These are phyloP conservation scores for Neophaeococcomyces aloes DNA, from an alignment of 2,329 filamentous ascomycete species.

Conservation along the genomic window DNA sequence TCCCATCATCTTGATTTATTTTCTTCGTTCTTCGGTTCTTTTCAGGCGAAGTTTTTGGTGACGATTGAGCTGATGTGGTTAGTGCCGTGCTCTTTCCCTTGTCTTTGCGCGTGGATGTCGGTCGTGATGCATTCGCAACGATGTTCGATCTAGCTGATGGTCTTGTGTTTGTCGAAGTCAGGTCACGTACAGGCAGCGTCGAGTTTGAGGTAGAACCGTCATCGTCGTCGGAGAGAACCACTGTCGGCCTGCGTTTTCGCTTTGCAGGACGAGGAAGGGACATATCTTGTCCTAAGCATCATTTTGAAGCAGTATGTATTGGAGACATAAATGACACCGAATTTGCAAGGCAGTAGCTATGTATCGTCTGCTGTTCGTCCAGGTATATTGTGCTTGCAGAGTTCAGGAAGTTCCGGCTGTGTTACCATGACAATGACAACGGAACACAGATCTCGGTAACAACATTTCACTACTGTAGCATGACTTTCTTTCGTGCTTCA, in stretches of 20 bases:
- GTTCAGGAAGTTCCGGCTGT: no score
- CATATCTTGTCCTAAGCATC: not conserved
- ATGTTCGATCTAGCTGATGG: not conserved
- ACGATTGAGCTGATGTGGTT: constrained; percentile 11
- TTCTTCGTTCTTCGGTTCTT: constrained; percentile 23
- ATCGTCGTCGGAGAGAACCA: constrained; percentile 18
- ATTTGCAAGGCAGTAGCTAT: no score
- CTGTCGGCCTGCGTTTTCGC: constrained; percentile 20
- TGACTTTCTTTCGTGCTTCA: no score
- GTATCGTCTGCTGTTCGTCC: no score
- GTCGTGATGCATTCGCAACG: not conserved
- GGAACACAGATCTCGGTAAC: no score
- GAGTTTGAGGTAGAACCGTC: constrained; percentile 4
- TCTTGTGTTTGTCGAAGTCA: not conserved
- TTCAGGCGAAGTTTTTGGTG: constrained; percentile 26
- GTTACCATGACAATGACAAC: no score
- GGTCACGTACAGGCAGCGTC: not conserved
- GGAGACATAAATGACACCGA: no score
- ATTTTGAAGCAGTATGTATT: not conserved
- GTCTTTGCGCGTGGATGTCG: not conserved
- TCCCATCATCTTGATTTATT: constrained; percentile 7
- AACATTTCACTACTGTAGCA: no score
- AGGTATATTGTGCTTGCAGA: no score
- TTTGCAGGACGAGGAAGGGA: constrained; percentile 20
- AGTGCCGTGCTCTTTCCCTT: constrained; percentile 7